Percentiles rank a stretch among this genome's conserved stretches.
Evolutionary conservation across 345 rosid species (phyloP).

Genomic region (Viola odorata): DNA sequence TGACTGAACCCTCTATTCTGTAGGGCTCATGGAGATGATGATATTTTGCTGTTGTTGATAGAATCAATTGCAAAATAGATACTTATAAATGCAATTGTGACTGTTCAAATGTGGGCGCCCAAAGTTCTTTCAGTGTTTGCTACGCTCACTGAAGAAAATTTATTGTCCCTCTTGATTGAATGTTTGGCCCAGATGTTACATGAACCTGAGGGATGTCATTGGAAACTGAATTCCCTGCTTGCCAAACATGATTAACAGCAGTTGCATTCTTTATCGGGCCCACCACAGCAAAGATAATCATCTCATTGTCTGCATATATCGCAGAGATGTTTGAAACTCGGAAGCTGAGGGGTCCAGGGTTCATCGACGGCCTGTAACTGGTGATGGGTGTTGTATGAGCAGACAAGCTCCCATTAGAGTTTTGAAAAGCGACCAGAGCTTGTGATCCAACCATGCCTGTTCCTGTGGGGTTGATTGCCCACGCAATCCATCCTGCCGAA

Average conservation of each 20-base stretch:
- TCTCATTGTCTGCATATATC: conserved; percentile 13
- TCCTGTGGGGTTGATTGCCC: conserved; percentile 23
- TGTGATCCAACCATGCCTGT: conserved; percentile 25
- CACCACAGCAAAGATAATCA: conserved; percentile 16
- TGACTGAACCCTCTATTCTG: background rate
- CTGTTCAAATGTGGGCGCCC: background rate
- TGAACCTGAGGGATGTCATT: conserved; percentile 7
- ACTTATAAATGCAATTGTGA: background rate
- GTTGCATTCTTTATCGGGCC: conserved; percentile 13
- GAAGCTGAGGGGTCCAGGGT: conserved; percentile 15
- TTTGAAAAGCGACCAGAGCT: conserved; percentile 22
- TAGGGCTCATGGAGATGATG: background rate
- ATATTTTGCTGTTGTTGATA: background rate
- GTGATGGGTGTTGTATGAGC: conserved; percentile 18
- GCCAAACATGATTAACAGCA: conserved; percentile 24
- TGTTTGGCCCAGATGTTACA: conserved; percentile 6
- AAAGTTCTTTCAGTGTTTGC: background rate
- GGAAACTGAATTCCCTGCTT: conserved; percentile 20
- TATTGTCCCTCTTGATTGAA: conserved; percentile 14
- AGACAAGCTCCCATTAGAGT: conserved; percentile 3
- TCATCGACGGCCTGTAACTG: conserved; percentile 13
- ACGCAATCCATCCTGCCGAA: conserved; percentile 22
- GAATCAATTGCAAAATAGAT: background rate
- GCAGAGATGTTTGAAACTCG: conserved; percentile 23
- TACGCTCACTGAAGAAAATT: conserved; percentile 13